Evolutionary conservation across 306 rosid species (phyloP).

Genomic region (Abrus precatorius): DNA sequence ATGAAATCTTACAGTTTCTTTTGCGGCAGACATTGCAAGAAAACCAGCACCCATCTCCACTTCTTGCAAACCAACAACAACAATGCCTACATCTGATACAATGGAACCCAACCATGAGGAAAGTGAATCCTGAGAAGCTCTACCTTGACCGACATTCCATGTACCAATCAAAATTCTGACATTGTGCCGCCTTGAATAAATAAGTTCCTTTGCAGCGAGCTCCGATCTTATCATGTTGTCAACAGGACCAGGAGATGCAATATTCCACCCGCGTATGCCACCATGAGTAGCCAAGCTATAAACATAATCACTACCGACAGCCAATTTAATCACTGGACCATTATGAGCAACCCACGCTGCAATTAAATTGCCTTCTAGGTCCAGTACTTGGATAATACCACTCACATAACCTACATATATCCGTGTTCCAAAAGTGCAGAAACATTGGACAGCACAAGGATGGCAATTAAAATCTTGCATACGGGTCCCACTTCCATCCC

Average conservation of each 20-base stretch:
- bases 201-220: slow-evolving; percentile 73
- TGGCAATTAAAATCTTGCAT: slow-evolving; percentile 82
- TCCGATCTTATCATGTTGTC: slow-evolving; percentile 78
- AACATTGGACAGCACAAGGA: slow-evolving; percentile 82
- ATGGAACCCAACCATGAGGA: slow-evolving; percentile 92
- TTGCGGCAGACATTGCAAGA: slow-evolving; percentile 99
- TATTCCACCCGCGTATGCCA: slow-evolving; percentile 94
- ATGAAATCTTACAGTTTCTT: slow-evolving; percentile 84
- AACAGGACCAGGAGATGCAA: slow-evolving; percentile 84
- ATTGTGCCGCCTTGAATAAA: slow-evolving; percentile 72
- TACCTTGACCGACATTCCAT: slow-evolving; percentile 99
- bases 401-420: slow-evolving; percentile 89
- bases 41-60: slow-evolving; percentile 99
- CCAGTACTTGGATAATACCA: slow-evolving; percentile 85
- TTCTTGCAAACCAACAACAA: slow-evolving; percentile 97
- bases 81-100: slow-evolving; percentile 90
- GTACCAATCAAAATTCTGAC: slow-evolving; percentile 88
- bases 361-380: slow-evolving; percentile 85
- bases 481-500: slow-evolving; percentile 92
- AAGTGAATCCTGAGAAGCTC: slow-evolving; percentile 86
- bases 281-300: slow-evolving; percentile 98
- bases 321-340: slow-evolving; percentile 86
- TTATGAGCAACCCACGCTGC: slow-evolving; percentile 96
- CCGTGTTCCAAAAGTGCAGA: slow-evolving; percentile 79
- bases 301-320: slow-evolving; percentile 69